These are phyloP conservation scores for Amanita muscaria DNA, from an alignment of 768 basidiomycete species.

Conservation along the genomic window DNA sequence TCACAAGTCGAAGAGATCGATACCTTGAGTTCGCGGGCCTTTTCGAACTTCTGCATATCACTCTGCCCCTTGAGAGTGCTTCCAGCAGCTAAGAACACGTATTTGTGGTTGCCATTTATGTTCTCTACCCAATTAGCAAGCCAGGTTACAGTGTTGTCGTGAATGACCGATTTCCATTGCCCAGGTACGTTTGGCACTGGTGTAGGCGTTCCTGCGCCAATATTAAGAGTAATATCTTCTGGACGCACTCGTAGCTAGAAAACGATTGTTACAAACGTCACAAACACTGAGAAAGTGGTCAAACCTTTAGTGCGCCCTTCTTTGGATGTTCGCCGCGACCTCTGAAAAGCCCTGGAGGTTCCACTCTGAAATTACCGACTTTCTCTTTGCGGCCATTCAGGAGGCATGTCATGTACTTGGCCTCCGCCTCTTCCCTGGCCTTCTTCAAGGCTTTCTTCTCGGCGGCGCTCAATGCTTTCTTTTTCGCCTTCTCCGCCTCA, in stretches of 20 bases:
- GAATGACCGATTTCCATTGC: constrained; percentile 78
- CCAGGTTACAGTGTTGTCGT: constrained; percentile 98
- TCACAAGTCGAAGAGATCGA: background rate
- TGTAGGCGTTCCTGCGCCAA: constrained; percentile 63
- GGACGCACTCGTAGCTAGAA: constrained; percentile 76
- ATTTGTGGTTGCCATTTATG: constrained; percentile 91
- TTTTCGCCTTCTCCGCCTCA: constrained; percentile 87
- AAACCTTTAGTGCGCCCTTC: constrained; percentile 91
- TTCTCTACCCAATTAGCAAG: constrained; percentile 99
- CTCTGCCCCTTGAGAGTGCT: constrained; percentile 97
- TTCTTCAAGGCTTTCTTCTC: constrained; percentile 93
- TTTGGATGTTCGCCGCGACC: constrained; percentile 98
- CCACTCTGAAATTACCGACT: constrained; percentile 94
- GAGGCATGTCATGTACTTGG: constrained; percentile 76
- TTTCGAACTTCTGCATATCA: constrained; percentile 97
- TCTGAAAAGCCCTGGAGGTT: constrained; percentile 97
- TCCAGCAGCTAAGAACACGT: constrained; percentile 96
- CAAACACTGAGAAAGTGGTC: constrained; percentile 11
- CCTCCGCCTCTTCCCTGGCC: constrained; percentile 74
- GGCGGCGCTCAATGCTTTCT: constrained; percentile 74
- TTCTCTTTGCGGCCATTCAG: constrained; percentile 97
- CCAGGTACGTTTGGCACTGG: constrained; percentile 91
- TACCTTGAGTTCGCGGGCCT: constrained; percentile 93
- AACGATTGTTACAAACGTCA: constrained; percentile 2
- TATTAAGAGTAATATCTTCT: constrained; percentile 94